Evolutionary conservation across 2,329 filamentous ascomycete genomes (phyloP), one percentile per base, ranked within the genome.

Genomic region (Aspergillus floridensis): DNA sequence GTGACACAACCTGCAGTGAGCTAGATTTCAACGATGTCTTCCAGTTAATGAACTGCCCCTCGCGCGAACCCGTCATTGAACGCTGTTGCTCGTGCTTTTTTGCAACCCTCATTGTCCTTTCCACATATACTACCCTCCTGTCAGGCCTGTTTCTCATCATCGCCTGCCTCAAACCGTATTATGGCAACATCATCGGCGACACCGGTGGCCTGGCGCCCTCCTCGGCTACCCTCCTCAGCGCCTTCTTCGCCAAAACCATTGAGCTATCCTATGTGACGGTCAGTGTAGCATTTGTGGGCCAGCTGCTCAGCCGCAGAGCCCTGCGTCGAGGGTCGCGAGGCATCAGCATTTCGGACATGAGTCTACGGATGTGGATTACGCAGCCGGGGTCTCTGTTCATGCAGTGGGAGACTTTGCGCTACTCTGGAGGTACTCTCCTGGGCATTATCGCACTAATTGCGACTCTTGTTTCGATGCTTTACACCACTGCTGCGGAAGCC

Each of bases 211-310:
- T 93, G 16, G 77, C 79, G 0, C 86, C 87, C 0, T 82, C 86
- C 0, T 88, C 85, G 1, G 90, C 90, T 0, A 87, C 85, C 0
- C 74, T 90, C 1, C 68, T 93, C 0, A 86, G 85, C n/a, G 84
- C 89, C 0, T 74, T 91, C 2, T 77, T 91, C 38, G 88, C 90
- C 7, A 93, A 93, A 74, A 84, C 88, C 0, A 90, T 93, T 51
- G 91, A 93, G 74, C 70, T 93, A 63, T 86, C 88, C 0, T 93
- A 92, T 68, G 89, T 91, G 3, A 91, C 90, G 0, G 86, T 91
- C 0, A 90, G 91, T 61, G 88, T 93, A 1, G 84, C 88, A 0
- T 90, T 90, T 57, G 71, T 93, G 0, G 91, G 91, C 0, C 91
- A 95, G 70, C 83, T 89, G 0, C 75, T 93, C 16, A 91, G 85